A percentile compares a stretch with the other conserved stretches of the same genome.
Conservation (phyloP, 2,329 filamentous ascomycete species). For the Daldinia sp. region DNA sequence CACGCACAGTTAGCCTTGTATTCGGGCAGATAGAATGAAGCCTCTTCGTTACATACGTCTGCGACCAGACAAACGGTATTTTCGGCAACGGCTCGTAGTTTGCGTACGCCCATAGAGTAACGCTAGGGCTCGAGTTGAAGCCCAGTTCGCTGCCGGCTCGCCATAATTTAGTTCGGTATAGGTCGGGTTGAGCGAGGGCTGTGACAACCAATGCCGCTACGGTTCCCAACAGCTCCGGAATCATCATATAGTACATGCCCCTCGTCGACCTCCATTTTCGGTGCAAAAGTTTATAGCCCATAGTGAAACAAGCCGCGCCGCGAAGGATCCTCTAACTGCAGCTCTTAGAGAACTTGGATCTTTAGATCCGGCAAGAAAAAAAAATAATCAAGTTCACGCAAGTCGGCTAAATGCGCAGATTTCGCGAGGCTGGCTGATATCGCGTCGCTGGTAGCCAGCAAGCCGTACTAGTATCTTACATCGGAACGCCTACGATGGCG, state of each 20-base stretch:
- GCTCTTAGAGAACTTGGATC: slow-evolving; percentile 28
- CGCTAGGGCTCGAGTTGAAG: slow-evolving; percentile 79
- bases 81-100: slow-evolving; percentile 74
- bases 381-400: slow-evolving; percentile 12
- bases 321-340: slow-evolving; percentile 30
- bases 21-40: background rate
- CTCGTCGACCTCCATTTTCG: slow-evolving; percentile 69
- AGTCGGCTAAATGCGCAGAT: slow-evolving; percentile 34
- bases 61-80: slow-evolving; percentile 78
- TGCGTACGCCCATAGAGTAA: slow-evolving; percentile 78
- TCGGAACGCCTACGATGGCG: slow-evolving; percentile 39
- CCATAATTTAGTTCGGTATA: slow-evolving; percentile 80
- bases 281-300: slow-evolving; percentile 68
- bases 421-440: slow-evolving; percentile 29
- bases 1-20: slow-evolving; percentile 34
- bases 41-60: slow-evolving; percentile 66
- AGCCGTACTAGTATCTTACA: slow-evolving; percentile 43
- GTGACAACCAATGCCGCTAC: slow-evolving; percentile 77
- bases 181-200: slow-evolving; percentile 78
- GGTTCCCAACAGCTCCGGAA: slow-evolving; percentile 73
- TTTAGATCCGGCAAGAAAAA: slow-evolving; percentile 9
- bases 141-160: slow-evolving; percentile 75
- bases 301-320: slow-evolving; percentile 44
- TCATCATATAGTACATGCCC: slow-evolving; percentile 72
- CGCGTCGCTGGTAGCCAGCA: slow-evolving; percentile 41